These are phyloP conservation scores for Przewalskia tangutica DNA, from an alignment of 257 asterid species.

Conservation along the genomic window DNA sequence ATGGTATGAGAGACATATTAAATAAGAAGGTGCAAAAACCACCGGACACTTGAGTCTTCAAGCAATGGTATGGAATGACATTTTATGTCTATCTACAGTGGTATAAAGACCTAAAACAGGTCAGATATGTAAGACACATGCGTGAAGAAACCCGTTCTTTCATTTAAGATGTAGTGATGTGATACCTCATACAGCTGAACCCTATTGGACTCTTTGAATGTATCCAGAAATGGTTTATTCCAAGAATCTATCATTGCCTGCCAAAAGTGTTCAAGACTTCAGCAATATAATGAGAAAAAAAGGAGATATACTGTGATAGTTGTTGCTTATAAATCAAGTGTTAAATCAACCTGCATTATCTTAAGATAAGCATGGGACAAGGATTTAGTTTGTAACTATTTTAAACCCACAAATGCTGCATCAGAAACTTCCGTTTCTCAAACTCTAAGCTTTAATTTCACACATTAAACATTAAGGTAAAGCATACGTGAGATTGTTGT, in stretches of 20 bases:
- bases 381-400: neutral
- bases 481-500: neutral
- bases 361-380: neutral
- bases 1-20: neutral
- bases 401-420: neutral
- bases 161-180: neutral
- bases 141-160: neutral
- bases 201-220: constrained; percentile 41
- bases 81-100: neutral
- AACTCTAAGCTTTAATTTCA: neutral
- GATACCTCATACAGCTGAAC: constrained; percentile 67
- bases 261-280: constrained; percentile 10
- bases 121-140: neutral
- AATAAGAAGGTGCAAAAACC: neutral
- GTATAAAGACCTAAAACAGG: neutral
- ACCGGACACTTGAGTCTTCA: neutral
- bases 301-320: neutral
- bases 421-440: neutral
- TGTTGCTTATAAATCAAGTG: neutral
- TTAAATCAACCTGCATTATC: neutral
- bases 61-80: neutral
- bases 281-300: neutral
- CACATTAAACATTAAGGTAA: neutral
- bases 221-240: constrained; percentile 54
- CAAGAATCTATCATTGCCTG: constrained; percentile 84